Percentiles rank a stretch among this genome's conserved stretches.
These are phyloP conservation scores for Aspergillus alliaceus DNA, from an alignment of 2,329 filamentous ascomycete species.

Conservation along the genomic window DNA sequence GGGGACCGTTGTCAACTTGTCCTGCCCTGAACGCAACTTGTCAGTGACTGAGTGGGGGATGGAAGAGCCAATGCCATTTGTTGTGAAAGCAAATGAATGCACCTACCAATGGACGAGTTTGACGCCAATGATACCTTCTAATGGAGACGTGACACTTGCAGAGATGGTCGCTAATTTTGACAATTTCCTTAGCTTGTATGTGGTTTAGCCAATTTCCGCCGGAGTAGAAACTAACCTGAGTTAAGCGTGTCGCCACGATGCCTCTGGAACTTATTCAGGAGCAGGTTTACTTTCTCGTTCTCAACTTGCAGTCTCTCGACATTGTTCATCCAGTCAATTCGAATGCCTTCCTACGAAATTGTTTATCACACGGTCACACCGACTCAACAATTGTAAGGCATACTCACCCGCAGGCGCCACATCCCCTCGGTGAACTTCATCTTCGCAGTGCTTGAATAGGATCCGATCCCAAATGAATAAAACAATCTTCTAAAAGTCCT, in stretches of 20 bases:
- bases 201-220: neutral
- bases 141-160: constrained; percentile 34
- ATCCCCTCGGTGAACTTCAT: constrained; percentile 47
- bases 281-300: constrained; percentile 33
- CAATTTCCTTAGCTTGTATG: neutral
- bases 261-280: constrained; percentile 39
- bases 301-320: constrained; percentile 35
- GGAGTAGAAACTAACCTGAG: constrained; percentile 25
- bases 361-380: constrained; percentile 2
- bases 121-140: constrained; percentile 41
- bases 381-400: neutral
- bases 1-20: constrained; percentile 35
- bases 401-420: constrained; percentile 36
- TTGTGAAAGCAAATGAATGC: neutral
- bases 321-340: constrained; percentile 45
- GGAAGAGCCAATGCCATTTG: neutral
- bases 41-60: neutral
- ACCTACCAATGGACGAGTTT: constrained; percentile 39
- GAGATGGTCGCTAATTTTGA: constrained; percentile 32
- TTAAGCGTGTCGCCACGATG: constrained; percentile 43
- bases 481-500: neutral
- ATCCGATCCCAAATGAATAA: neutral
- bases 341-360: constrained; percentile 32
- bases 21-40: constrained; percentile 30
- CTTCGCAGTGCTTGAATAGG: constrained; percentile 9